Percentiles rank a stretch among this genome's conserved stretches.
These are phyloP conservation scores for Aureobasidium sp. DNA, from an alignment of 2,329 filamentous ascomycete genomes.

Conservation along the genomic window DNA sequence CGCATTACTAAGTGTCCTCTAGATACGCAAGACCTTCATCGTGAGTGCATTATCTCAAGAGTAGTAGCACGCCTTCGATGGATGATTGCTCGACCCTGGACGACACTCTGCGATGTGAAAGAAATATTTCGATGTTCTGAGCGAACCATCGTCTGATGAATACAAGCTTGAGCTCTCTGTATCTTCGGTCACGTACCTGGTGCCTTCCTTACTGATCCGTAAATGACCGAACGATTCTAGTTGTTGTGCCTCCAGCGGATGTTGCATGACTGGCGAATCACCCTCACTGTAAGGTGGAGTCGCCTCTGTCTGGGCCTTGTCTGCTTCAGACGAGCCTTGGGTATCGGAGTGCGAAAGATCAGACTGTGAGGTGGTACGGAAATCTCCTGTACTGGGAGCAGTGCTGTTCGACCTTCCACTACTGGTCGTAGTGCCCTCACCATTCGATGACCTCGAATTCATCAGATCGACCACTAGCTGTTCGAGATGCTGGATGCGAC, in stretches of 20 bases:
- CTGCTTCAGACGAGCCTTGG: background rate
- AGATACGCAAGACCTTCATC: no score
- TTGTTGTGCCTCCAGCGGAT: slow-evolving; percentile 33
- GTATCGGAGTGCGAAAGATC: background rate
- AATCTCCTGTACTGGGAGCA: background rate
- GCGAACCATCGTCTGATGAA: no score
- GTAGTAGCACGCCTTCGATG: no score
- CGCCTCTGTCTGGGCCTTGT: background rate
- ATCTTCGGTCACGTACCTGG: slow-evolving; percentile 22
- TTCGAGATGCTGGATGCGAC: slow-evolving; percentile 27
- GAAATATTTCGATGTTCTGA: no score
- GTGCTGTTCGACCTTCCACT: background rate
- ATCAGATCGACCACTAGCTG: slow-evolving; percentile 27
- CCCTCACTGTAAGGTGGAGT: slow-evolving; percentile 5
- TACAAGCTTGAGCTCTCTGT: background rate
- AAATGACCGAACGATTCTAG: slow-evolving; percentile 68
- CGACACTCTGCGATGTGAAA: no score
- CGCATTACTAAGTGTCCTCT: no score
- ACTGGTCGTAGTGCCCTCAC: background rate
- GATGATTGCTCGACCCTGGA: no score
- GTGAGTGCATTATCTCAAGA: no score
- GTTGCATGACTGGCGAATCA: slow-evolving; percentile 13
- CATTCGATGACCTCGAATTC: slow-evolving; percentile 16
- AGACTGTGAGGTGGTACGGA: background rate
- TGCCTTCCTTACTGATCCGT: slow-evolving; percentile 67